Conservation (phyloP, 768 basidiomycete genomes). For the Pulveroboletus sp. region DNA sequence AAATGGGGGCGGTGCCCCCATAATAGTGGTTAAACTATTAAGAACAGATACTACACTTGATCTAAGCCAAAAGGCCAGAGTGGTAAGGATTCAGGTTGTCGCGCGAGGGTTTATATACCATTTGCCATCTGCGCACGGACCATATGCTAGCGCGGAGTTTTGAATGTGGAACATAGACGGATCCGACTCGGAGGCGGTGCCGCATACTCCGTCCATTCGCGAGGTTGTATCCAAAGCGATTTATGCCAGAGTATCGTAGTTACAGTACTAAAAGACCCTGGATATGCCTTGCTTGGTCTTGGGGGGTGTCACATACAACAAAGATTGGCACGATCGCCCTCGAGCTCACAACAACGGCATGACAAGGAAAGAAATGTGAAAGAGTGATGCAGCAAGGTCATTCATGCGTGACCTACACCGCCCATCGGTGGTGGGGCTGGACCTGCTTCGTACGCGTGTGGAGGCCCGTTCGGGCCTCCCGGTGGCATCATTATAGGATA, state of each 20-base stretch:
- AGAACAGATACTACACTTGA: conserved; percentile 80
- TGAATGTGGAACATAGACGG: not conserved
- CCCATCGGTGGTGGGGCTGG: conserved; percentile 76
- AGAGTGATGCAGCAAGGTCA: conserved; percentile 11
- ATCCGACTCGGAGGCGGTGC: too few species aligned
- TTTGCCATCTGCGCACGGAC: conserved; percentile 15
- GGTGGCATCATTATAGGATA: conserved; percentile 91
- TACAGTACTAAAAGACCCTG: conserved; percentile 21
- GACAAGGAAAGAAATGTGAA: conserved; percentile 8
- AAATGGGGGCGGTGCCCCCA: conserved; percentile 51
- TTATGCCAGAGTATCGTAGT: conserved; percentile 28
- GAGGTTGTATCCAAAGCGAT: conserved; percentile 23
- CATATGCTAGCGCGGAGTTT: conserved; percentile 1
- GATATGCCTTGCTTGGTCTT: conserved; percentile 8
- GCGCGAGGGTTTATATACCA: conserved; percentile 9
- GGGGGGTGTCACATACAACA: conserved; percentile 30
- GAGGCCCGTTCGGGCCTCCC: conserved; percentile 60
- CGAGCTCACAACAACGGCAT: conserved; percentile 26
- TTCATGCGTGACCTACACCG: conserved; percentile 60
- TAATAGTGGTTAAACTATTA: conserved; percentile 60
- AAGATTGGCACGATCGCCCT: conserved; percentile 19
- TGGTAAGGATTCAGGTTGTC: conserved; percentile 7
- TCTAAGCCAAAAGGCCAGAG: conserved; percentile 67
- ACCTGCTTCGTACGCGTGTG: conserved; percentile 69
- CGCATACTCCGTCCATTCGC: too few species aligned